Base-by-base conservation (phyloP, 163 green algal species). In the Scenedesmus sp. region DNA sequence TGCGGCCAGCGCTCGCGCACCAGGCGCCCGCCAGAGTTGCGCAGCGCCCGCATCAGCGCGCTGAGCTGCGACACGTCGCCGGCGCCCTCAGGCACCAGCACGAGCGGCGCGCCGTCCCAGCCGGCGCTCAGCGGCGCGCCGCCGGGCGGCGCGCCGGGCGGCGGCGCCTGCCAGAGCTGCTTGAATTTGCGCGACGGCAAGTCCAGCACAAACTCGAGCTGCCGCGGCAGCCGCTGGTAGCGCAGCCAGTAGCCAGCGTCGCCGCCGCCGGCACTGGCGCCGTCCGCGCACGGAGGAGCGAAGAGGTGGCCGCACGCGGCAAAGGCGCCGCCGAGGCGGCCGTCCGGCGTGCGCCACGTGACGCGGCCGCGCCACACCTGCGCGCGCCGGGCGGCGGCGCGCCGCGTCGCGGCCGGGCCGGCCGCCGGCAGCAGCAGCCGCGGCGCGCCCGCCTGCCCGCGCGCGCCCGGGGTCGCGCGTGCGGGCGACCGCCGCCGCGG, bases 271-370 rank as follows among this genome's bases (percentile, higher is more conserved):
- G 13, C 15, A 15, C 45, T 53, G 45, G 13, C n/a, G n/a, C 22
- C 11, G 17, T 9, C 24, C 13, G 54, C 22, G 2, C 28, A 11
- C 1, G 56, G 2, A 13, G 56, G 56, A 3, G 56, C 20, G 45
- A 62, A 74, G 45, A 74, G 45, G 45, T 74, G 64, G 22, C 64
- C 64, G n/a, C 64, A 74, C 29, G 47, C 64, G 36, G 26, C 53
- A 56, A 74, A 74, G 0, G 26, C 36, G 3, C 64, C 64, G 20
- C 17, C 45, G 0, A 18, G 26, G 1, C 26, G 24, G 44, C 45
- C 45, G 1, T 74, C 45, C 1, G 26, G 15, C 17, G 64, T 63
- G 28, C 64, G 45, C 64, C 64, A 74, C 1, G 26, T 42, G 1
- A 74, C 45, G 13, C 34, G 45, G 22, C 64, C 64, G 13, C 28